Evolutionary conservation across 768 basidiomycete species (phyloP).

Genomic region (Lentinus tigrinus): DNA sequence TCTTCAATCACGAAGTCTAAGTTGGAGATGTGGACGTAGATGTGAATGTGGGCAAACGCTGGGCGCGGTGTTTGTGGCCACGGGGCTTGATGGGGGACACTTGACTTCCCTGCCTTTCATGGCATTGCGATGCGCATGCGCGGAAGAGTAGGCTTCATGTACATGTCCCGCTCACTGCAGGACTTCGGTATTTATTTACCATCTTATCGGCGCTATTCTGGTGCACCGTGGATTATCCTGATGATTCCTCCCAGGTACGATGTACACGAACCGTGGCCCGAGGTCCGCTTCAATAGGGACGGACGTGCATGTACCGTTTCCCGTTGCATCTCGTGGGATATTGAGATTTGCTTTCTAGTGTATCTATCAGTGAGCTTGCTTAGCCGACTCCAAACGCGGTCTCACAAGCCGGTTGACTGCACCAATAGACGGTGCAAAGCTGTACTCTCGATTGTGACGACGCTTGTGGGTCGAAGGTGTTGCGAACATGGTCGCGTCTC

Average conservation of each 20-base stretch:
- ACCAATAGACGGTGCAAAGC: too few species aligned
- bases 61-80: background rate
- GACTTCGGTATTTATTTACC: slow-evolving; percentile 17
- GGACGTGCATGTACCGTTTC: background rate
- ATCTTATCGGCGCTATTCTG: slow-evolving; percentile 2
- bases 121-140: slow-evolving; percentile 11
- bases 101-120: slow-evolving; percentile 1
- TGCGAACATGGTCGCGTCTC: background rate
- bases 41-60: background rate
- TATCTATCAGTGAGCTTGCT: too few species aligned
- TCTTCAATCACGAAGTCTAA: slow-evolving; percentile 68
- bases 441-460: background rate
- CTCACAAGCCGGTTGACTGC: background rate
- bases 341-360: too few species aligned
- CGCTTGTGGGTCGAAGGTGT: background rate
- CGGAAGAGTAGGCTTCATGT: slow-evolving; percentile 4
- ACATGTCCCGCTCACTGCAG: slow-evolving; percentile 12
- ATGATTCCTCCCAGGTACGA: slow-evolving; percentile 3
- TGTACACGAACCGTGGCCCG: background rate
- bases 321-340: background rate
- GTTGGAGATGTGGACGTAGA: background rate
- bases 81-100: background rate
- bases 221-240: background rate
- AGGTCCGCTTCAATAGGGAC: background rate
- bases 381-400: background rate